Conservation (phyloP, 768 basidiomycete species). For the Neoboletus magnificus region DNA sequence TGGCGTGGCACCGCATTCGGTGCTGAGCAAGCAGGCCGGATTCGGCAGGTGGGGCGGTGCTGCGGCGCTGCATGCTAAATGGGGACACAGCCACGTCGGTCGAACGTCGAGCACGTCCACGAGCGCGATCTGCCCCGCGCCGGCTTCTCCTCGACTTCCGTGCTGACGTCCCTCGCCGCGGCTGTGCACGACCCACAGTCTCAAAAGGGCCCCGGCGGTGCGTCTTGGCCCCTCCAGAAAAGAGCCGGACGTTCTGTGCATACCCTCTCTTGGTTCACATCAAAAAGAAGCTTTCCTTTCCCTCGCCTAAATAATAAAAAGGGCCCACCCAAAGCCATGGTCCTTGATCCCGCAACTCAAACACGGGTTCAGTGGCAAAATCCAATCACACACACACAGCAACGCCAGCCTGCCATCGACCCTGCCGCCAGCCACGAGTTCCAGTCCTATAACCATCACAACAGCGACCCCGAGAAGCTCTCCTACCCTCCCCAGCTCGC, state of each 20-base stretch:
- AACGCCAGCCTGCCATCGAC: constrained; percentile 32
- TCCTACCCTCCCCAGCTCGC: constrained; percentile 27
- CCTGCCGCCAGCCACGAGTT: constrained; percentile 35
- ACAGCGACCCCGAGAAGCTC: constrained; percentile 20
- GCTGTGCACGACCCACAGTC: constrained; percentile 17
- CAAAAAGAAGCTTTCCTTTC: constrained; percentile 34
- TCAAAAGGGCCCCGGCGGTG: constrained; percentile 18
- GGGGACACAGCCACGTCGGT: constrained; percentile 34
- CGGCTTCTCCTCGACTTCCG: constrained; percentile 15
- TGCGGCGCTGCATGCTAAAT: constrained; percentile 35
- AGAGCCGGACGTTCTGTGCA: constrained; percentile 23
- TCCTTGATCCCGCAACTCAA: constrained; percentile 32
- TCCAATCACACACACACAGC: constrained; percentile 34
- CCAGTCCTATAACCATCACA: constrained; percentile 31
- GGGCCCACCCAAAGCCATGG: constrained; percentile 31
- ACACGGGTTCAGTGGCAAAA: constrained; percentile 35
- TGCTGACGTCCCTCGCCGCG: background rate
- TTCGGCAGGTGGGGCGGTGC: constrained; percentile 29
- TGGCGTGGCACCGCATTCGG: constrained; percentile 22
- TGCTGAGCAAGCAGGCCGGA: constrained; percentile 15
- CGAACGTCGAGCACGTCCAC: constrained; percentile 27
- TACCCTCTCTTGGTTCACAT: constrained; percentile 29
- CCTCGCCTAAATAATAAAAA: constrained; percentile 39
- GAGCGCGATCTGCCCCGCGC: constrained; percentile 6
- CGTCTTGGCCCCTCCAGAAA: constrained; percentile 15